Percentiles rank a stretch among this genome's conserved stretches.
phyloP scores from a whole-genome alignment of 352 stramenopile genomes.

The Globisporangium emineosum region DNA sequence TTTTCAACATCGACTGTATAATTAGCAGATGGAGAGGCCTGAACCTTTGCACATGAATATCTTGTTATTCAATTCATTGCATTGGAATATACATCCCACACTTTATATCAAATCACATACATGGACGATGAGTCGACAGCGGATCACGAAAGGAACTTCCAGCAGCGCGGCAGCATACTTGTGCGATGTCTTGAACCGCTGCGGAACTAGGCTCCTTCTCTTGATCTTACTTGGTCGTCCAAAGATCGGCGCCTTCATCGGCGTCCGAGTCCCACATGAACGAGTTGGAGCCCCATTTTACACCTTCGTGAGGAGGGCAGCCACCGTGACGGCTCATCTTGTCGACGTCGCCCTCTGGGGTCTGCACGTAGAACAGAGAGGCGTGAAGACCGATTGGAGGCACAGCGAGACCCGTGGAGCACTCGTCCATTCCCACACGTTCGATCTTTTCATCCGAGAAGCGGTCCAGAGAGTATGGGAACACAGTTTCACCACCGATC shows the following conservation, averaged over 20 bases:
- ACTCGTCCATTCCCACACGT: conserved; percentile 78
- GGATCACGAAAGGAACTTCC: not conserved
- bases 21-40: not conserved
- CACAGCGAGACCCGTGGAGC: conserved; percentile 70
- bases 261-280: conserved; percentile 88
- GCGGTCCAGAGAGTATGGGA: conserved; percentile 86
- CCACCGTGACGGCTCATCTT: conserved; percentile 78
- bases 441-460: conserved; percentile 69
- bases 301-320: conserved; percentile 79
- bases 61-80: conserved; percentile 11
- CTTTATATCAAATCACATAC: conserved; percentile 10
- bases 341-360: conserved; percentile 68
- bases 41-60: not conserved
- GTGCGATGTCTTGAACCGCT: not conserved
- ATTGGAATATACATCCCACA: conserved; percentile 1
- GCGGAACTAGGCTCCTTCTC: not conserved
- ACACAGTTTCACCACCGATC: conserved; percentile 96
- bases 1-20: not conserved
- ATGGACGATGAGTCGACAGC: conserved; percentile 2
- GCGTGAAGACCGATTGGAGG: conserved; percentile 66
- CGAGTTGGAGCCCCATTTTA: conserved; percentile 85
- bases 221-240: conserved; percentile 63
- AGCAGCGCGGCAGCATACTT: not conserved
- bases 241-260: conserved; percentile 75
- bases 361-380: conserved; percentile 85